A percentile compares a stretch with the other conserved stretches of the same genome.
Evolutionary conservation across 768 basidiomycete genomes (phyloP).

Genomic region (Cytidiella melzeri): DNA sequence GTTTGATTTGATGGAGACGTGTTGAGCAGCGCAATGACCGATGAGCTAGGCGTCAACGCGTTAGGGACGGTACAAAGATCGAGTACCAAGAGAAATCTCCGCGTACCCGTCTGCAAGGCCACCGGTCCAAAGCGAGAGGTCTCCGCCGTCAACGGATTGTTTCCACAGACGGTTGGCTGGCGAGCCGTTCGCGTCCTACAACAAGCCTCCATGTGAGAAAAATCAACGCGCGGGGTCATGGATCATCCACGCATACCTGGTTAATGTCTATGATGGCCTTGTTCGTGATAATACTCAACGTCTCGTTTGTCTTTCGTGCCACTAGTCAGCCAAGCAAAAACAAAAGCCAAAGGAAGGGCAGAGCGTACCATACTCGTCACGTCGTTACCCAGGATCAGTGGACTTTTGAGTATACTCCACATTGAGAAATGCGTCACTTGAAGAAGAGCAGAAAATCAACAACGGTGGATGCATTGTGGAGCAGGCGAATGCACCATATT

Average conservation of each 20-base stretch:
- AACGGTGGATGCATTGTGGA: not conserved
- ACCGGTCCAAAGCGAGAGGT: slow-evolving; percentile 30
- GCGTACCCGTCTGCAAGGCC: slow-evolving; percentile 27
- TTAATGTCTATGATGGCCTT: slow-evolving; percentile 31
- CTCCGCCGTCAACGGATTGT: slow-evolving; percentile 18
- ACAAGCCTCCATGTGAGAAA: not conserved
- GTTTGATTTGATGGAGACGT: slow-evolving; percentile 26
- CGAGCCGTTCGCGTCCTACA: slow-evolving; percentile 25
- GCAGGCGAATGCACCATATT: slow-evolving; percentile 28
- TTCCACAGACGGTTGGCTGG: slow-evolving; percentile 32
- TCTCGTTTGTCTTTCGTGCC: slow-evolving; percentile 26
- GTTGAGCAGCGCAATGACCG: slow-evolving; percentile 32
- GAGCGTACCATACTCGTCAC: slow-evolving; percentile 29
- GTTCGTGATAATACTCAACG: slow-evolving; percentile 32
- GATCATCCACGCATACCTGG: slow-evolving; percentile 8
- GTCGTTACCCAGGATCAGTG: slow-evolving; percentile 37
- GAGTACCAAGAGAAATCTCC: not conserved
- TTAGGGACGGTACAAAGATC: not conserved
- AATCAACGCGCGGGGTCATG: not conserved
- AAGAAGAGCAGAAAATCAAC: not conserved
- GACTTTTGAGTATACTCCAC: slow-evolving; percentile 38
- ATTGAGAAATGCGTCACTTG: slow-evolving; percentile 35
- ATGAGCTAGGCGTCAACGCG: slow-evolving; percentile 12
- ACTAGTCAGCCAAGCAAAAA: not conserved
- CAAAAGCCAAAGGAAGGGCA: not conserved